Evolutionary conservation across 2,329 filamentous ascomycete species (phyloP), one percentile per base, ranked within the genome.

Genomic region (Talaromyces piceae): DNA sequence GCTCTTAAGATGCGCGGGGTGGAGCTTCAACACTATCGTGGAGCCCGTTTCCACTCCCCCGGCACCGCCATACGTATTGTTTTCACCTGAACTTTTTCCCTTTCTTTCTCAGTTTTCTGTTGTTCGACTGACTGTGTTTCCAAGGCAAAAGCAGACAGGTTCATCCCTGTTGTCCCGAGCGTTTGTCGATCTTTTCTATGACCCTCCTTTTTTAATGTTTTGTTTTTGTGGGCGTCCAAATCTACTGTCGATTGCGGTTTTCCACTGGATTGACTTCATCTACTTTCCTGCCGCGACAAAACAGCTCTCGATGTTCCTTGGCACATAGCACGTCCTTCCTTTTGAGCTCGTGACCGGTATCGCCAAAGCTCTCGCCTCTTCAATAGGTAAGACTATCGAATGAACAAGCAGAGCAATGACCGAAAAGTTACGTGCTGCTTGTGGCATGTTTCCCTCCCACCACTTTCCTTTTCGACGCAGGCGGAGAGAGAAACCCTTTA

Each of bases 21-120:
- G 39, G 39, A 43, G 39, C 39, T 43, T 43, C 33, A 37, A 37
- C 20, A 43, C 39, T 25, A 43, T 43, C 39, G 39, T 43, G 39
- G 39, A 43, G 11, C 39, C 39, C 39, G 25, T 43, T 25, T 23
- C 39, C 39, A 43, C 39, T 43, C 9, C 39, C 22, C 22, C 39
- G 39, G 39, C 39, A 23, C 39, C 39, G 22, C 39, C 11, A 43
- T n/a, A 43, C 23, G 20, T 23, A 43, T 37, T 22, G 20, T n/a
- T 22, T 22, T 22, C 23, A 43, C 20, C 39, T 22, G 11, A 22
- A 25, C 39, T 22, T 43, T 25, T 25, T 25, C n/a, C 20, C 37
- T 16, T 3, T 13, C 20, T 18, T 37, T 37, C 7, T 37, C 8
- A n/a, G 33, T 37, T 18, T 37, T 16, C 33, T 20, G n/a, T n/a